These are phyloP conservation scores for Beauveria scarabaeidicola DNA, from an alignment of 2,329 filamentous ascomycete genomes.

Conservation along the genomic window DNA sequence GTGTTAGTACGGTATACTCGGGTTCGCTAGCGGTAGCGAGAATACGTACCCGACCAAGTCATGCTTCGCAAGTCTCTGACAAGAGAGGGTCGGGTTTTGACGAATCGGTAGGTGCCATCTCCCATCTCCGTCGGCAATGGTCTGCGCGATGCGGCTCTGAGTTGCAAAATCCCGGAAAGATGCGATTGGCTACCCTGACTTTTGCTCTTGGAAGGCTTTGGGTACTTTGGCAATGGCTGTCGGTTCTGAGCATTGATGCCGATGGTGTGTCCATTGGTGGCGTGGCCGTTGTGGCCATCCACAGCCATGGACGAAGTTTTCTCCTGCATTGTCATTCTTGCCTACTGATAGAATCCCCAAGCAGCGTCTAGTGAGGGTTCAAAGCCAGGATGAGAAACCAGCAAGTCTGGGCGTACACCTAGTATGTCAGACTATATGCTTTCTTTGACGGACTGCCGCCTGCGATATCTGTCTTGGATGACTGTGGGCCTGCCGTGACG, in stretches of 20 bases:
- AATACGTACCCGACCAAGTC: background rate
- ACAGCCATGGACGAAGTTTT: background rate
- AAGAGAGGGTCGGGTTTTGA: slow-evolving; percentile 34
- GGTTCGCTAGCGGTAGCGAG: fast-evolving
- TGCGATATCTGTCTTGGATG: background rate
- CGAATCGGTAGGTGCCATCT: slow-evolving; percentile 48
- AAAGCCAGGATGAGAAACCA: background rate
- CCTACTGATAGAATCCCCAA: too few species aligned
- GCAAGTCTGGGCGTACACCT: background rate
- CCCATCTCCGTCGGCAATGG: slow-evolving; percentile 56
- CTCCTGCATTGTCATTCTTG: background rate
- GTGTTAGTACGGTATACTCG: slow-evolving; percentile 9
- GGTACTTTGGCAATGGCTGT: background rate
- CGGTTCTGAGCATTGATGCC: background rate
- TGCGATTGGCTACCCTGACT: background rate
- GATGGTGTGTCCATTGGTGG: background rate
- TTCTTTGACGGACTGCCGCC: background rate
- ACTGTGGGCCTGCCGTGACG: background rate
- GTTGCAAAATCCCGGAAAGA: slow-evolving; percentile 22
- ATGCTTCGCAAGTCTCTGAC: slow-evolving; percentile 6
- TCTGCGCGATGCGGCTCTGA: slow-evolving; percentile 42
- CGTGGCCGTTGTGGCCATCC: background rate
- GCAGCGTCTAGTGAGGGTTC: background rate
- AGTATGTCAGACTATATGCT: background rate
- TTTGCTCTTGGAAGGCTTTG: background rate